A percentile compares a stretch with the other conserved stretches of the same genome.
Evolutionary conservation across 2,329 filamentous ascomycete genomes (phyloP).

Genomic region (Penicillium corylophilum): DNA sequence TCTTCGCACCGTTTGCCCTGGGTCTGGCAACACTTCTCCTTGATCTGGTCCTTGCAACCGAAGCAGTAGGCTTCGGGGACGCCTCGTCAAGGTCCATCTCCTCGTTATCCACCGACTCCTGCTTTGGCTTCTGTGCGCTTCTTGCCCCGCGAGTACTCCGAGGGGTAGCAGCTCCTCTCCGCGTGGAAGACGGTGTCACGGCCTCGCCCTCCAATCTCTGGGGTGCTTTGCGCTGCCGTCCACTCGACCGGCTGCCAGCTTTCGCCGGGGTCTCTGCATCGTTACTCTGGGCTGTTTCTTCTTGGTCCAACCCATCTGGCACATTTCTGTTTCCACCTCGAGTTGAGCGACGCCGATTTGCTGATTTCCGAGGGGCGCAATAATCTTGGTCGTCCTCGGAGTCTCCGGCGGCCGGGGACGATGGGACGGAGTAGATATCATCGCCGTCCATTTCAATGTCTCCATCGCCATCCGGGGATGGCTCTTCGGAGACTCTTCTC

Average conservation of each 20-base stretch:
- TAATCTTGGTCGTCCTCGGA: constrained; percentile 20
- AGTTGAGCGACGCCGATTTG: constrained; percentile 27
- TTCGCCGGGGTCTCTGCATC: constrained; percentile 24
- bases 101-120: constrained; percentile 17
- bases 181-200: constrained; percentile 21
- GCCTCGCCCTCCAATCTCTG: constrained; percentile 32
- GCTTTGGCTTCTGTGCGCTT: constrained; percentile 23
- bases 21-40: constrained; percentile 27
- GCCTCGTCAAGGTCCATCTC: constrained; percentile 25
- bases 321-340: constrained; percentile 10
- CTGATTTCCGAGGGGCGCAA: constrained; percentile 14
- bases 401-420: constrained; percentile 15
- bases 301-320: constrained; percentile 6
- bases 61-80: constrained; percentile 18
- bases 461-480: constrained; percentile 28
- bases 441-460: constrained; percentile 31
- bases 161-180: constrained; percentile 20
- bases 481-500: constrained; percentile 34
- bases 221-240: constrained; percentile 35
- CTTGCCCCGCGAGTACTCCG: constrained; percentile 22
- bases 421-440: constrained; percentile 12
- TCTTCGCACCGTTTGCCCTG: constrained; percentile 9
- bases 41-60: constrained; percentile 29
- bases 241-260: constrained; percentile 32
- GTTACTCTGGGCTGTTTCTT: constrained; percentile 9